Evolutionary conservation across 371 early-diverging fungal genomes (phyloP), one percentile per base, ranked within the genome.

Genomic region (Thermomucor indicae-seudaticae): DNA sequence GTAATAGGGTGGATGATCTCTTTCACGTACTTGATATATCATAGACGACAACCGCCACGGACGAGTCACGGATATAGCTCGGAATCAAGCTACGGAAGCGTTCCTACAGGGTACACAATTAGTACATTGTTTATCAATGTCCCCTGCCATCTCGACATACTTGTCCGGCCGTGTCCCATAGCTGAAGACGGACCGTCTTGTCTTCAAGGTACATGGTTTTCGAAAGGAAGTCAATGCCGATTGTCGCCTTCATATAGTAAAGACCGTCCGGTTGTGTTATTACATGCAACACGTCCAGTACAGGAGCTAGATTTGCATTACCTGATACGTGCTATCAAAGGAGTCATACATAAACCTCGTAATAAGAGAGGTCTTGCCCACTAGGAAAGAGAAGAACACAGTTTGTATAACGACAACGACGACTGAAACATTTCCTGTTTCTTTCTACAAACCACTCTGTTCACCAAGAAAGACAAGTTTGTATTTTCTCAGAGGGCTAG

Each of bases 141-240:
- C n/a, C n/a, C n/a, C n/a, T n/a, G 2, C n/a, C 37, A 14, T 22
- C 24, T 12, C 16, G 11, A 30, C 65, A 57, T 81, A 95, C 95
- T 82, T 99, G 99, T 20, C 99, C 99, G 34, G 99, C 99, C 8
- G 99, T 99, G 70, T 99, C 99, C 99, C 99, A 99, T 50, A 99
- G 84, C 78, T 99, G 99, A 45, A 99, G 81, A 43, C 99, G 88
- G 17, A 98, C 91, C 14, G 95, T 96, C 44, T 93, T 87, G 68
- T 95, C 96, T 57, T 96, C 97, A 43, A 99, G 72, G 64, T 93
- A 91, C 89, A 99, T 93, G 16, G 99, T 99, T 78, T 99, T 99
- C 34, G 93, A 94, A 57, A 99, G 67, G 71, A 99, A 99, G 73
- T 99, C 99, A 53, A 99, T 97, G 54, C 99, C 99, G 55, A 99